phyloP scores from a whole-genome alignment of 495 filamentous ascomycete species.

The Penicillium ucsense region DNA sequence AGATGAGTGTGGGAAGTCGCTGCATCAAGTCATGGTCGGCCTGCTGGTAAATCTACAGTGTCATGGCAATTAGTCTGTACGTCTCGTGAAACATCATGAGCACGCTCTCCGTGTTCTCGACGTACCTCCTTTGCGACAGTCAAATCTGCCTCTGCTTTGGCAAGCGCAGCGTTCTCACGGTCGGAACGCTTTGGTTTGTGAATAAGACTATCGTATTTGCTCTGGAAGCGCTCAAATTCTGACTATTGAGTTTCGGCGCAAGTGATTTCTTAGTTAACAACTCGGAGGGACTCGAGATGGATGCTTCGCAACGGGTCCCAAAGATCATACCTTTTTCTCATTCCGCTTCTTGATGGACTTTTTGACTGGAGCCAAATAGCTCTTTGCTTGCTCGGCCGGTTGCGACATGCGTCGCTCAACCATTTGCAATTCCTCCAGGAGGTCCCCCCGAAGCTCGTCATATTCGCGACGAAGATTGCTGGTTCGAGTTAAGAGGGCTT shows the following conservation, averaged over 20 bases:
- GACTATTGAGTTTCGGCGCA: conserved; percentile 23
- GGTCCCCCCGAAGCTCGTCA: conserved; percentile 62
- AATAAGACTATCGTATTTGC: conserved; percentile 57
- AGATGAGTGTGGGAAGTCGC: conserved; percentile 65
- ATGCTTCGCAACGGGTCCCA: too few relatives aligned
- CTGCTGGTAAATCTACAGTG: conserved; percentile 58
- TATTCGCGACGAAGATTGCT: conserved; percentile 59
- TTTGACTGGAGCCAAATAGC: conserved; percentile 63
- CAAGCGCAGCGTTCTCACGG: conserved; percentile 65
- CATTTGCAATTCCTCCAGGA: conserved; percentile 60
- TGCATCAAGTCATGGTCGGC: conserved; percentile 75
- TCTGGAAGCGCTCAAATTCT: conserved; percentile 77
- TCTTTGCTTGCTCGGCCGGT: conserved; percentile 64
- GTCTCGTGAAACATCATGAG: too few relatives aligned
- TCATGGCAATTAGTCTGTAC: background rate
- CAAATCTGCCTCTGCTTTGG: conserved; percentile 72
- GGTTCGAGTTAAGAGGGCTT: conserved; percentile 54
- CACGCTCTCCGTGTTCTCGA: too few relatives aligned
- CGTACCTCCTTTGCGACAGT: conserved; percentile 54
- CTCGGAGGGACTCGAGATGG: too few relatives aligned
- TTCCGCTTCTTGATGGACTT: conserved; percentile 90
- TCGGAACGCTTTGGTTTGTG: conserved; percentile 65
- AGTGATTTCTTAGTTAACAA: too few relatives aligned
- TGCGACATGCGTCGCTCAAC: conserved; percentile 66
- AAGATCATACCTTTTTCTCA: conserved; percentile 57